Conservation (phyloP, 2,329 filamentous ascomycete species). For the Aspergillus cejpii region DNA sequence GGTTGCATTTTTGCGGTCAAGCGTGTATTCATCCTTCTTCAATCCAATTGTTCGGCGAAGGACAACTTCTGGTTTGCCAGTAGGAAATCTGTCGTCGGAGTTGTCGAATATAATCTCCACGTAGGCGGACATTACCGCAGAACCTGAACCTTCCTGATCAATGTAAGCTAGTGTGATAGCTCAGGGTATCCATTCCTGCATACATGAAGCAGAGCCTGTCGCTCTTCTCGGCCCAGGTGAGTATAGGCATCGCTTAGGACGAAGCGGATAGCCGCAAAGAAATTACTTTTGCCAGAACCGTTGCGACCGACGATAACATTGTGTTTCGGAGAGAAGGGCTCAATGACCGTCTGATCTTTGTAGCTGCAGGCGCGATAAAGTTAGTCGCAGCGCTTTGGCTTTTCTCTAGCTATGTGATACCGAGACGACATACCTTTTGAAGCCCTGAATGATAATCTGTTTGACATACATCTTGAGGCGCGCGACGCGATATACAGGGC, state of each 20-base stretch:
- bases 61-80: constrained; percentile 81
- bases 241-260: constrained; percentile 97
- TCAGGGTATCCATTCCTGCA: constrained; percentile 13
- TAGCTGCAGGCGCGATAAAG: constrained; percentile 55
- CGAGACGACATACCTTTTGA: constrained; percentile 69
- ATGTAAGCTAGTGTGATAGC: constrained; percentile 23
- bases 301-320: constrained; percentile 99
- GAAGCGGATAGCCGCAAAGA: constrained; percentile 98
- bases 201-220: constrained; percentile 84
- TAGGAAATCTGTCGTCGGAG: constrained; percentile 88
- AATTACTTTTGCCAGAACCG: constrained; percentile 98
- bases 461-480: constrained; percentile 82
- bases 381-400: neutral
- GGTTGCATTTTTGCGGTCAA: constrained; percentile 93
- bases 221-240: constrained; percentile 90
- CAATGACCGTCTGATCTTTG: constrained; percentile 98
- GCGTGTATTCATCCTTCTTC: constrained; percentile 97
- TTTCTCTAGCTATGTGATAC: neutral
- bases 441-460: constrained; percentile 99
- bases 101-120: constrained; percentile 99
- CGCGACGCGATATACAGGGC: constrained; percentile 22
- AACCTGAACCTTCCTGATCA: constrained; percentile 77
- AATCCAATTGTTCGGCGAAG: constrained; percentile 89
- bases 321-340: constrained; percentile 93
- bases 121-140: constrained; percentile 98